Conservation (phyloP, 108 stramenopile species). For the Skeletonema grethae region DNA sequence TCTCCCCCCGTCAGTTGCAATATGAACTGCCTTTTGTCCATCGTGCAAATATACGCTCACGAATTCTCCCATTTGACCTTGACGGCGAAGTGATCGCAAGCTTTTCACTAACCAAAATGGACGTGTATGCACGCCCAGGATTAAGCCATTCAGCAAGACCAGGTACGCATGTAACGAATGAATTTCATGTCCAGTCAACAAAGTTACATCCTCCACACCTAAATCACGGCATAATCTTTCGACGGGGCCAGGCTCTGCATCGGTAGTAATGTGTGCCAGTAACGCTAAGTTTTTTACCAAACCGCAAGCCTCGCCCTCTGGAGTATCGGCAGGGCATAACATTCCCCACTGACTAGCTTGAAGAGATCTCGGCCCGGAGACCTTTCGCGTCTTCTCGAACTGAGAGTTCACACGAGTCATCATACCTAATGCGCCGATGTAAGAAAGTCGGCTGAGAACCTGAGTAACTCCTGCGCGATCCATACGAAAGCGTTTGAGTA, state of each 20-base stretch:
- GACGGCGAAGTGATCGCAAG: constrained; percentile 84
- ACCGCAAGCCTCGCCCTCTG: constrained; percentile 98
- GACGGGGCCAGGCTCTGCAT: constrained; percentile 91
- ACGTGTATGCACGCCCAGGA: constrained; percentile 86
- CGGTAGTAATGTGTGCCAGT: constrained; percentile 97
- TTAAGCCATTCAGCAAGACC: constrained; percentile 96
- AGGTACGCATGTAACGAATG: constrained; percentile 82
- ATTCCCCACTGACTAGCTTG: constrained; percentile 99
- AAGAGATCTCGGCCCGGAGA: constrained; percentile 94
- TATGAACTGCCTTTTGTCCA: constrained; percentile 93
- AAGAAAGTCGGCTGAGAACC: constrained; percentile 90
- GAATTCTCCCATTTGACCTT: constrained; percentile 93
- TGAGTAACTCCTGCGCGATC: constrained; percentile 98
- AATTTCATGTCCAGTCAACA: constrained; percentile 92
- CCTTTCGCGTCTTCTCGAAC: constrained; percentile 98
- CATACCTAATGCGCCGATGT: constrained; percentile 96
- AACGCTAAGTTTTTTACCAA: constrained; percentile 98
- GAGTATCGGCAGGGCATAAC: constrained; percentile 98
- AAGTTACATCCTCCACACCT: constrained; percentile 93
- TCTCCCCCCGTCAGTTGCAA: constrained; percentile 97
- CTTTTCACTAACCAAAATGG: constrained; percentile 77
- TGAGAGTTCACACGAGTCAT: constrained; percentile 98
- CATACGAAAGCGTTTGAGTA: constrained; percentile 98
- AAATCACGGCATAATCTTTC: constrained; percentile 92
- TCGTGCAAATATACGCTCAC: constrained; percentile 96